These are phyloP conservation scores for Pythium aquatile DNA, from an alignment of 352 stramenopile genomes.

Conservation along the genomic window DNA sequence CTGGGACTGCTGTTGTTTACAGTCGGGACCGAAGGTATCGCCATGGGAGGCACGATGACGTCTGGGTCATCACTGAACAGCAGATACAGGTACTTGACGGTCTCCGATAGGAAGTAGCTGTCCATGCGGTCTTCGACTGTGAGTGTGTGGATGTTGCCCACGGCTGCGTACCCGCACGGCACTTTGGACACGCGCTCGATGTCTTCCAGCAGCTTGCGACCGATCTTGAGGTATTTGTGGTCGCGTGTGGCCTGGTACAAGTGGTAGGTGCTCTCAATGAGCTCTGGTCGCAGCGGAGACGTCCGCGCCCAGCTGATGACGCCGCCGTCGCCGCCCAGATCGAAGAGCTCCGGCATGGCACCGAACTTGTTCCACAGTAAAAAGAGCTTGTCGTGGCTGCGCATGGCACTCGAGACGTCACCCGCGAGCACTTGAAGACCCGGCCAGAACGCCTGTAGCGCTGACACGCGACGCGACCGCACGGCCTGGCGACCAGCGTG, in stretches of 20 bases:
- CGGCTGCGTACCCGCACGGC: slow-evolving; percentile 91
- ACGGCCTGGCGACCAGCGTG: slow-evolving; percentile 55
- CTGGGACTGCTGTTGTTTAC: slow-evolving; percentile 4
- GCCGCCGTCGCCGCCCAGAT: slow-evolving; percentile 52
- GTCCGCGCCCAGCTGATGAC: slow-evolving; percentile 79
- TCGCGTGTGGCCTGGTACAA: slow-evolving; percentile 90
- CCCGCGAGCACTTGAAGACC: slow-evolving; percentile 95
- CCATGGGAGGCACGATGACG: slow-evolving; percentile 58
- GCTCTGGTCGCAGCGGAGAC: slow-evolving; percentile 95
- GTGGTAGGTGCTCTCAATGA: slow-evolving; percentile 97
- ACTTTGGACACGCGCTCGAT: slow-evolving; percentile 87
- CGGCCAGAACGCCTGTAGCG: slow-evolving; percentile 96
- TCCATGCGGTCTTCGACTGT: slow-evolving; percentile 97
- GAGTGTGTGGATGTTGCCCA: slow-evolving; percentile 89
- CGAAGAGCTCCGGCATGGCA: slow-evolving; percentile 94
- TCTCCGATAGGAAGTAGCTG: slow-evolving; percentile 99
- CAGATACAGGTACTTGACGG: slow-evolving; percentile 98
- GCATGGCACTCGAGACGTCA: slow-evolving; percentile 87
- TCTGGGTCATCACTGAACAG: slow-evolving; percentile 94
- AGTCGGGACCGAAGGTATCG: slow-evolving; percentile 2
- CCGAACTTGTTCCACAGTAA: slow-evolving; percentile 93
- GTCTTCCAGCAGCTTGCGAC: slow-evolving; percentile 82
- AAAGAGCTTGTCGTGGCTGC: slow-evolving; percentile 93
- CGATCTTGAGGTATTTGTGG: slow-evolving; percentile 89
- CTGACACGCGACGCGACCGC: slow-evolving; percentile 68